Evolutionary conservation across 805 yeast species (phyloP), one percentile per base, ranked within the genome.

Genomic region (Wickerhamomyces alni): DNA sequence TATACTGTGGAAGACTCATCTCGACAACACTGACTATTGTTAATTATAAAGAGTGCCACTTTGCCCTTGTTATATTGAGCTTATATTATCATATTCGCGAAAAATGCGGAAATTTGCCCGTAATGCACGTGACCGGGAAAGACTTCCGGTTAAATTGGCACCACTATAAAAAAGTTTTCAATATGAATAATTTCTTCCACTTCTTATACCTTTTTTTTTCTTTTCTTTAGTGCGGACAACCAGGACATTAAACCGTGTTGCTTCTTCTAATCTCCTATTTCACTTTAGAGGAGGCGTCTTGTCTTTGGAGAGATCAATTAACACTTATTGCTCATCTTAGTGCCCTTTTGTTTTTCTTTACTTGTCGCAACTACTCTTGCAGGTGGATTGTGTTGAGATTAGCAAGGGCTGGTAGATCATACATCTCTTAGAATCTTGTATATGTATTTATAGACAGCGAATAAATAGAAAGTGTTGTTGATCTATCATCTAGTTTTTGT

Each of bases 191-290:
- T 19, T 37, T 43, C 41, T 37, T 24, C 24, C 33, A 34, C 26
- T 16, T 25, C 35, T 43, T 22, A 30, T 33, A 8, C 15, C 16
- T 15, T 18, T 29, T 30, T 15, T 27, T 46, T 44, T 34, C 40
- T 25, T 13, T 40, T 52, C 54, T 46, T 46, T 36, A 48, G 85
- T 80, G 85, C 82, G 85, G 82, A 75, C 72, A 76, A 74, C 85
- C 80, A 74, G 76, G 79, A 75, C 80, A 55, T 70, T 70, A 63
- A 62, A 63, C 80, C 86, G 86, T 79, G 86, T 79, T 79, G 84
- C 82, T 75, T 75, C 62, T 54, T 50, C 53, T 40, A 40, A 43
- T 46, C 44, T 43, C 33, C 38, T 40, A 33, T 36, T 34, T 13
- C 17, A 47, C 65, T 60, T 60, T 58, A 59, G 60, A 55, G 59